Conservation (phyloP, 192 early-diverging fungal species). For the Geranomyces michiganensis region DNA sequence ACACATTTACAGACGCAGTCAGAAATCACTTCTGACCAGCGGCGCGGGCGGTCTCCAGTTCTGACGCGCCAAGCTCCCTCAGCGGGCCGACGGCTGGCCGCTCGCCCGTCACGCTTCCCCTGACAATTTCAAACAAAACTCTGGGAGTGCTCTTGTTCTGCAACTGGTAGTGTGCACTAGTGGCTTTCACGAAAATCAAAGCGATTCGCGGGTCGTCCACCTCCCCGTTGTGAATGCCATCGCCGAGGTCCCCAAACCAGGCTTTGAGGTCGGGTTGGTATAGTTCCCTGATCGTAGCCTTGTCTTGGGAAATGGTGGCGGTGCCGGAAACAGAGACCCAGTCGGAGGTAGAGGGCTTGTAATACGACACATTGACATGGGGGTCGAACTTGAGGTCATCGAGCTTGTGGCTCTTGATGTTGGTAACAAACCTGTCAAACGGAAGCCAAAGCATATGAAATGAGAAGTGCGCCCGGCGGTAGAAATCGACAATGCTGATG, state of each 20-base stretch:
- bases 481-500: no score
- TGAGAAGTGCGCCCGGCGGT: no score
- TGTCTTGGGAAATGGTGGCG: slow-evolving; percentile 44
- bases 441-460: background rate
- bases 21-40: no score
- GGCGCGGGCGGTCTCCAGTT: background rate
- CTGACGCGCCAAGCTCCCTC: slow-evolving; percentile 20
- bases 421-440: slow-evolving; percentile 40
- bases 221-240: slow-evolving; percentile 50
- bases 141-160: slow-evolving; percentile 22
- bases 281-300: slow-evolving; percentile 43
- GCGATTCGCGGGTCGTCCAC: slow-evolving; percentile 50
- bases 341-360: slow-evolving; percentile 36
- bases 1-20: no score
- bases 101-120: slow-evolving; percentile 11
- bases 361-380: slow-evolving; percentile 50
- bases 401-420: slow-evolving; percentile 51
- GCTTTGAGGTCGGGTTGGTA: slow-evolving; percentile 38
- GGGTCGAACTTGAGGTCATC: slow-evolving; percentile 48
- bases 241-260: slow-evolving; percentile 53
- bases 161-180: slow-evolving; percentile 27
- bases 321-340: slow-evolving; percentile 52
- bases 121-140: slow-evolving; percentile 25
- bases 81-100: slow-evolving; percentile 13
- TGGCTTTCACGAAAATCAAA: slow-evolving; percentile 46